Evolutionary conservation across 2,329 filamentous ascomycete species (phyloP).

Genomic region (Xylaria sp.): DNA sequence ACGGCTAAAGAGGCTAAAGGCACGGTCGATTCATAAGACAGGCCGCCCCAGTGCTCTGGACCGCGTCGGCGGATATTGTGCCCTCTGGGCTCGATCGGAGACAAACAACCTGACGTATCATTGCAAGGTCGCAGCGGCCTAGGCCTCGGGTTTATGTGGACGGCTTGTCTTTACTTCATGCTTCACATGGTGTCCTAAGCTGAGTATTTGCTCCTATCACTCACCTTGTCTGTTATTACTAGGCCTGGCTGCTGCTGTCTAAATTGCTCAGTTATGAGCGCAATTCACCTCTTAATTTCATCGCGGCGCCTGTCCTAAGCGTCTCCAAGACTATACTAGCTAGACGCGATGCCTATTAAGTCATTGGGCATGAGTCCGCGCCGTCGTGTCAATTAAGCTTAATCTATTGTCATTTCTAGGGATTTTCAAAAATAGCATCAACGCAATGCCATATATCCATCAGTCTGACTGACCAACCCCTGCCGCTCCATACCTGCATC

Average conservation of each 20-base stretch:
- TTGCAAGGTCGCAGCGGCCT: conserved; percentile 29
- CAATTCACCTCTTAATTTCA: conserved; percentile 21
- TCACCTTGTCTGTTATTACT: conserved; percentile 16
- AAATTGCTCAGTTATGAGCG: conserved; percentile 19
- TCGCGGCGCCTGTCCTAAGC: conserved; percentile 4
- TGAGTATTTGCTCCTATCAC: conserved; percentile 4
- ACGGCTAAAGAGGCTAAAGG: conserved; percentile 51
- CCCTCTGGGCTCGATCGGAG: conserved; percentile 39
- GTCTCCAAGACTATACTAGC: neutral
- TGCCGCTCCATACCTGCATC: conserved; percentile 29
- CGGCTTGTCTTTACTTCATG: conserved; percentile 23
- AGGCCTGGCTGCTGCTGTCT: conserved; percentile 1
- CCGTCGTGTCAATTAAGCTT: conserved; percentile 50
- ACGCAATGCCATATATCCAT: conserved; percentile 29
- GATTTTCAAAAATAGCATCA: conserved; percentile 52
- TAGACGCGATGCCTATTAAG: conserved; percentile 3
- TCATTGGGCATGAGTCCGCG: neutral
- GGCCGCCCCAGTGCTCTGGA: conserved; percentile 39
- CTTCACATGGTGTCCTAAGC: conserved; percentile 18
- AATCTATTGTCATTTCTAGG: conserved; percentile 50
- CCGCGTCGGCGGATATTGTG: conserved; percentile 36
- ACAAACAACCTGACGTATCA: conserved; percentile 35
- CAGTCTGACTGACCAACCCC: conserved; percentile 28
- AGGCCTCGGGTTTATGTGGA: conserved; percentile 31
- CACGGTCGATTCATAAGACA: conserved; percentile 35